Base-by-base conservation (phyloP, 78 protist genomes). In the Dictyostelium capitatum region DNA sequence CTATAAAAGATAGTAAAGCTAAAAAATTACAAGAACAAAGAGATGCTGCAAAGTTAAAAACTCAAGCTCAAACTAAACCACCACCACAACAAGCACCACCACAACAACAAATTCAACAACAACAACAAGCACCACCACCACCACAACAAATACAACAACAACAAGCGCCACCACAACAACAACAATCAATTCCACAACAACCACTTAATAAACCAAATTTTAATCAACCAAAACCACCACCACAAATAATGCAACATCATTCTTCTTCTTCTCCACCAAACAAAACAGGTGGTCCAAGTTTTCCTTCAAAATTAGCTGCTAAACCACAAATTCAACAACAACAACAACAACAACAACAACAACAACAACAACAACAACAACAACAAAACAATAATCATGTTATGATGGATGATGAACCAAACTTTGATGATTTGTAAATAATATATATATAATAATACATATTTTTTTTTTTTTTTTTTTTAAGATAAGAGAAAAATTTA, bases 91-190 rank as follows among this genome's bases (percentile, higher is more conserved):
- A 32, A 19, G 67, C n/a, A 14, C 64, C 10, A 77, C 82, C 19
- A 3, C 47, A 30, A 77, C 19, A 77, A 25, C 62, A 0, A 30
- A 20, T 59, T 9, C 91, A 84, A 67, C 43, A 65, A 30, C 48
- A 80, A 19, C 90, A 84, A 65, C 41, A 64, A 64, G 41, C 72
- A 2, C 74, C 8, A 64, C 72, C n/a, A 10, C 72, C 11, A 3
- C 46, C n/a, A n/a, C n/a, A n/a, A n/a, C n/a, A n/a, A n/a, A n/a
- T 2, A 37, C 43, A 23, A 12, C 73, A 64, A 64, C 73, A 9
- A 0, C 70, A 62, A 64, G 37, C 0, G 3, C 43, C 11, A 3
- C 73, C 23, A 32, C 70, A 20, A 62, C 70, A n/a, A 25, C 70
- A 62, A 25, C 41, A 20, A 25, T 3, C 14, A 41, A 3, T 41